Conservation (phyloP, 306 rosid species). For the Vigna hirtella region DNA sequence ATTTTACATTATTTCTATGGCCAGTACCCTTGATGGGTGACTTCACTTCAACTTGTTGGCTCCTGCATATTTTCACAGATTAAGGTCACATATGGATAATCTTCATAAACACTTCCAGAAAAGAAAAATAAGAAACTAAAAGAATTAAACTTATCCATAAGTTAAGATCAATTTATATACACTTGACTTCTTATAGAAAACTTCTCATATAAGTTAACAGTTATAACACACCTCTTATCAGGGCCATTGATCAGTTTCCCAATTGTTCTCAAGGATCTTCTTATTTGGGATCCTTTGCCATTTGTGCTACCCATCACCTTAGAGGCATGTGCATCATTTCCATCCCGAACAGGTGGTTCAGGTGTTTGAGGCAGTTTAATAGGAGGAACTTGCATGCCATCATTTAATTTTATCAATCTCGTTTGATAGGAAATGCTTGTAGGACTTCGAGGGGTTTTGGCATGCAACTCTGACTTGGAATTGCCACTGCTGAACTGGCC, state of each 20-base stretch:
- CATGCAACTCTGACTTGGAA: slow-evolving; percentile 39
- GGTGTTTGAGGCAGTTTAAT: slow-evolving; percentile 69
- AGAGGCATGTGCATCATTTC: slow-evolving; percentile 50
- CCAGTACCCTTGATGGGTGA: slow-evolving; percentile 52
- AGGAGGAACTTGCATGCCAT: slow-evolving; percentile 55
- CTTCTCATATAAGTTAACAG: not conserved
- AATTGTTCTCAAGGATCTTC: slow-evolving; percentile 86
- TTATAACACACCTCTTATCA: slow-evolving; percentile 68
- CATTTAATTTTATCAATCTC: slow-evolving; percentile 49
- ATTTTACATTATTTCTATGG: slow-evolving; percentile 47
- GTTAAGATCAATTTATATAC: not conserved
- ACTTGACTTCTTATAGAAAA: not conserved
- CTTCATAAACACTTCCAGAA: not conserved
- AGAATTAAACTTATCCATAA: not conserved
- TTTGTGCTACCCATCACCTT: slow-evolving; percentile 51
- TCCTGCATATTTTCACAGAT: slow-evolving; percentile 60
- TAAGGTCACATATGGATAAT: not conserved
- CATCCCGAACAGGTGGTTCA: slow-evolving; percentile 50
- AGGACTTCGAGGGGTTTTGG: slow-evolving; percentile 72
- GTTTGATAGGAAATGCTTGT: slow-evolving; percentile 54
- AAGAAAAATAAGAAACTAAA: not conserved
- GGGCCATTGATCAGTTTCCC: slow-evolving; percentile 91
- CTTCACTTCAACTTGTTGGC: slow-evolving; percentile 64
- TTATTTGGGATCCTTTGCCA: slow-evolving; percentile 85
- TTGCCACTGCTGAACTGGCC: slow-evolving; percentile 53